Percentiles rank a stretch among this genome's conserved stretches.
phyloP scores from a whole-genome alignment of 2,329 filamentous ascomycete species.

The Penicillium sp. region DNA sequence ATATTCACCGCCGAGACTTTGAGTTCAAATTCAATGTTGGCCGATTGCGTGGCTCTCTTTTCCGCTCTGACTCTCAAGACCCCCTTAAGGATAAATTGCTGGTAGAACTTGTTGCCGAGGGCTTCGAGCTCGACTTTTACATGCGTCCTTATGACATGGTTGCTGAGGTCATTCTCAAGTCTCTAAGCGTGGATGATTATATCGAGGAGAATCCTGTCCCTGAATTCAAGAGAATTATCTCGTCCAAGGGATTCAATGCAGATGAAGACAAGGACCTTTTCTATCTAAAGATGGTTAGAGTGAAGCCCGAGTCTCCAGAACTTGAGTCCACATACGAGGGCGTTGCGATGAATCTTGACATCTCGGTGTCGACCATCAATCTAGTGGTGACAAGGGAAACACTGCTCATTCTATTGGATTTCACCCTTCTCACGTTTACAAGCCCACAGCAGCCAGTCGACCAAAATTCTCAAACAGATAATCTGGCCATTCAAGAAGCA shows the following conservation, averaged over 20 bases:
- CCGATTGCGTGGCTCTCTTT: slow-evolving; percentile 88
- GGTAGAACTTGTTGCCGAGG: slow-evolving; percentile 86
- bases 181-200: slow-evolving; percentile 88
- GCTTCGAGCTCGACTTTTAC: slow-evolving; percentile 84
- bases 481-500: slow-evolving; percentile 24
- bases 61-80: slow-evolving; percentile 77
- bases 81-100: slow-evolving; percentile 75
- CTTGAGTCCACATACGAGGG: slow-evolving; percentile 90
- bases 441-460: slow-evolving; percentile 55
- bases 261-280: slow-evolving; percentile 79
- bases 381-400: slow-evolving; percentile 91
- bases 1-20: slow-evolving; percentile 84
- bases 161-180: slow-evolving; percentile 83
- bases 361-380: slow-evolving; percentile 92
- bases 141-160: slow-evolving; percentile 89
- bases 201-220: slow-evolving; percentile 80
- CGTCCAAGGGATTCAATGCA: slow-evolving; percentile 71
- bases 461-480: slow-evolving; percentile 32
- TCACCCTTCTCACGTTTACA: slow-evolving; percentile 89
- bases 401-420: slow-evolving; percentile 86
- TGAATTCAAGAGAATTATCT: slow-evolving; percentile 97
- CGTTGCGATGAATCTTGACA: slow-evolving; percentile 88
- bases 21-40: slow-evolving; percentile 97
- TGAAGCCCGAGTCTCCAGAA: slow-evolving; percentile 88
- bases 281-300: slow-evolving; percentile 82